A percentile compares a stretch with the other conserved stretches of the same genome.
Conservation (phyloP, 2,329 filamentous ascomycete genomes). For the Colletotrichum orchidophilum region DNA sequence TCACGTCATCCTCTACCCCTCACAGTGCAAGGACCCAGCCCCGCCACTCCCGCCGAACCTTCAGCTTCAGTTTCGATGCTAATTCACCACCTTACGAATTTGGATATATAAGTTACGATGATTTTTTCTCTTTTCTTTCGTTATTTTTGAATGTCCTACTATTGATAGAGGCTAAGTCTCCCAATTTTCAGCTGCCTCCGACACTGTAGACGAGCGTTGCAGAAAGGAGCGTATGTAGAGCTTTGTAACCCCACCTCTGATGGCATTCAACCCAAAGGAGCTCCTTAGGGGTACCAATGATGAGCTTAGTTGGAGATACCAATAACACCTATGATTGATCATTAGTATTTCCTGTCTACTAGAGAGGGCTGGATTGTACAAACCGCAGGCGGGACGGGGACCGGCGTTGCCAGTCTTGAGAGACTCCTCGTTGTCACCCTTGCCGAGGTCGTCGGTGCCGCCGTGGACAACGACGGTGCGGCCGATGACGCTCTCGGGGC, state of each 20-base stretch:
- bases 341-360: not conserved
- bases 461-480: slow-evolving; percentile 94
- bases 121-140: not conserved
- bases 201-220: not conserved
- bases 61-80: not conserved
- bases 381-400: slow-evolving; percentile 91
- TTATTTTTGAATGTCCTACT: not conserved
- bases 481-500: slow-evolving; percentile 92
- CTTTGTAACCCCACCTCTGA: slow-evolving; percentile 7
- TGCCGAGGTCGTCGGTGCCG: slow-evolving; percentile 96
- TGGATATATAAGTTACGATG: not conserved
- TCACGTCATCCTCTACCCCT: slow-evolving; percentile 36
- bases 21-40: slow-evolving; percentile 24
- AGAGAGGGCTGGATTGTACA: slow-evolving; percentile 41
- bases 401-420: slow-evolving; percentile 99
- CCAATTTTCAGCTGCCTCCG: slow-evolving; percentile 10
- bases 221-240: not conserved
- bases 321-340: slow-evolving; percentile 73
- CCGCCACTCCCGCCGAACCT: not conserved
- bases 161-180: not conserved
- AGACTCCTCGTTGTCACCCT: slow-evolving; percentile 90
- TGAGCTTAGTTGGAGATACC: slow-evolving; percentile 77
- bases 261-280: not conserved
- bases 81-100: not conserved
- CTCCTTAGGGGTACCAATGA: not conserved